A percentile compares a stretch with the other conserved stretches of the same genome.
phyloP scores from a whole-genome alignment of 1,139 yeast species.

The Scheffersomyces illinoinensis region DNA sequence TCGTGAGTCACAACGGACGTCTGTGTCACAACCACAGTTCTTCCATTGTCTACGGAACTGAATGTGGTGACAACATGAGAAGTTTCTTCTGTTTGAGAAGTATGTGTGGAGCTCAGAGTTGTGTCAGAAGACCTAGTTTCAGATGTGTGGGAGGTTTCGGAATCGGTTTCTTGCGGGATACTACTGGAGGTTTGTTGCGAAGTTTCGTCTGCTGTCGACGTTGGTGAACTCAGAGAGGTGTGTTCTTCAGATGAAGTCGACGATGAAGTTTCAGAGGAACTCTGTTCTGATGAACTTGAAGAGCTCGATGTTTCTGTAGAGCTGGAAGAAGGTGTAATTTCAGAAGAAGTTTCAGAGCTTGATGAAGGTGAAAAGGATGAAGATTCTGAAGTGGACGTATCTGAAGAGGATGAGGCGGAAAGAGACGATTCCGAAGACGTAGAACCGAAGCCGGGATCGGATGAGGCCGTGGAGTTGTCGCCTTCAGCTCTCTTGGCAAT shows the following conservation, averaged over 20 bases:
- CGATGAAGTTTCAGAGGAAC: conserved; percentile 16
- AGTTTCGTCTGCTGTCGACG: conserved; percentile 6
- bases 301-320: conserved; percentile 6
- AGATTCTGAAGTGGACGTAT: conserved; percentile 3
- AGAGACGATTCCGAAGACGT: conserved; percentile 1
- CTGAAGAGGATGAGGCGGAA: not conserved
- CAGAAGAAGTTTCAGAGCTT: conserved; percentile 7
- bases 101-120: not conserved
- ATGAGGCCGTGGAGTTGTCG: not conserved
- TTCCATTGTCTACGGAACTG: conserved; percentile 37
- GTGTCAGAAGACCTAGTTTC: not conserved
- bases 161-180: not conserved
- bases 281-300: conserved; percentile 9
- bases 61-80: conserved; percentile 27
- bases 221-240: not conserved
- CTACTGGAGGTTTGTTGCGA: conserved; percentile 1
- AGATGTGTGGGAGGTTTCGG: not conserved
- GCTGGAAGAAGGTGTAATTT: conserved; percentile 3
- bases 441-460: not conserved
- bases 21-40: conserved; percentile 39
- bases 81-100: conserved; percentile 4
- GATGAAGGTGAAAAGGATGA: conserved; percentile 14
- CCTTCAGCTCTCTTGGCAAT: not conserved
- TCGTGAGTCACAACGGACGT: conserved; percentile 31
- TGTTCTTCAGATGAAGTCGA: conserved; percentile 7